phyloP scores from a whole-genome alignment of 1,284 basidiomycete genomes.

The Megacollybia platyphylla region DNA sequence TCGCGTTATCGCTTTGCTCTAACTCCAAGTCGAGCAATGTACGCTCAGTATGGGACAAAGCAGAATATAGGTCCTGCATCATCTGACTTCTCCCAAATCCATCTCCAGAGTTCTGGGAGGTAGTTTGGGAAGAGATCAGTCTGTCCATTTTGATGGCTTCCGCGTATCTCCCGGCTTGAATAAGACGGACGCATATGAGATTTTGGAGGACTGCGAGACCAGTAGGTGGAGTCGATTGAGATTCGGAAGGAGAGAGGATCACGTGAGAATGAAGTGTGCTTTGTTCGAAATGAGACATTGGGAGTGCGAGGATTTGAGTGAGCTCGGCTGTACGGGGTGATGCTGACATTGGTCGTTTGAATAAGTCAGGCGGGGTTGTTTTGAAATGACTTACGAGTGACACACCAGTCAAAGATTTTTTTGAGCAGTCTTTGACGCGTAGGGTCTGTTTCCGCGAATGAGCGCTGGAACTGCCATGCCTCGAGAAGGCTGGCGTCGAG shows the following conservation, averaged over 20 bases:
- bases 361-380: neutral
- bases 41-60: constrained; percentile 48
- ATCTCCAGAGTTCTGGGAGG: constrained; percentile 11
- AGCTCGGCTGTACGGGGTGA: constrained; percentile 43
- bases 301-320: constrained; percentile 45
- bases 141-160: constrained; percentile 69
- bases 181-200: constrained; percentile 67
- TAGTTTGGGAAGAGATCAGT: constrained; percentile 1
- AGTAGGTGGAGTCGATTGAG: constrained; percentile 21
- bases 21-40: constrained; percentile 39
- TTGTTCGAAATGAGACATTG: constrained; percentile 54
- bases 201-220: constrained; percentile 61
- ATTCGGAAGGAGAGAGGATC: constrained; percentile 33
- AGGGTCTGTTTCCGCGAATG: constrained; percentile 43
- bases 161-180: constrained; percentile 62
- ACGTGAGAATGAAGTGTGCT: constrained; percentile 41
- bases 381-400: constrained; percentile 42
- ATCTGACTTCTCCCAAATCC: constrained; percentile 43
- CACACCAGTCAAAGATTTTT: constrained; percentile 54
- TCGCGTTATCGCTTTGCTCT: constrained; percentile 12
- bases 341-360: constrained; percentile 22
- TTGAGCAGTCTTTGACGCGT: constrained; percentile 40
- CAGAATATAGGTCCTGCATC: constrained; percentile 51
- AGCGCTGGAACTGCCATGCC: constrained; percentile 63
- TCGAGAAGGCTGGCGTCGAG: constrained; percentile 49